Conservation (phyloP, 306 rosid species). For the Quercus robur region DNA sequence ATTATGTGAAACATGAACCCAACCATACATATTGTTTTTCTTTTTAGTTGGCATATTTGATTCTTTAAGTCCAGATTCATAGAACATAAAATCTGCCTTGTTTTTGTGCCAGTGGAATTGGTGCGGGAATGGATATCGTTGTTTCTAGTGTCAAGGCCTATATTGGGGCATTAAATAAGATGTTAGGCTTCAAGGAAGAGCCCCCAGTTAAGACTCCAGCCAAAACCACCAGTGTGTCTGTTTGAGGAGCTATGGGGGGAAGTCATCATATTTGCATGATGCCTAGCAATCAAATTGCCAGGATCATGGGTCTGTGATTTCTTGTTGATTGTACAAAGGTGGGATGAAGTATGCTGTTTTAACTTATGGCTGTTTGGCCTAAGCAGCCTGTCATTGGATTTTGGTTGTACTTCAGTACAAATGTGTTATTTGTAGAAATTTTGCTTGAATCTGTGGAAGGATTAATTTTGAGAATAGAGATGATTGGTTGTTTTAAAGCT, state of each 20-base stretch:
- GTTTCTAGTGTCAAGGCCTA: slow-evolving; percentile 98
- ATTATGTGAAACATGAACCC: no score
- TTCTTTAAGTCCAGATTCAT: not conserved
- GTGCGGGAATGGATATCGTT: slow-evolving; percentile 94
- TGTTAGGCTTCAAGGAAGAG: slow-evolving; percentile 65
- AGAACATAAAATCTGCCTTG: not conserved
- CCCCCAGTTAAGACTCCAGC: slow-evolving; percentile 7
- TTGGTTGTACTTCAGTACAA: not conserved
- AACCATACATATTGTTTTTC: not conserved
- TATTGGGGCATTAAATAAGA: slow-evolving; percentile 78
- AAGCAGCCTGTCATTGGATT: not conserved
- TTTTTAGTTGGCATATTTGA: slow-evolving; percentile 9
- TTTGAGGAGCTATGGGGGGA: slow-evolving; percentile 19
- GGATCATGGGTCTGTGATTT: not conserved
- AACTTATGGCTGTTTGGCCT: not conserved
- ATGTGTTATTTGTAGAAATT: not conserved
- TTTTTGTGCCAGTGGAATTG: slow-evolving; percentile 58
- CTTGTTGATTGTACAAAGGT: not conserved
- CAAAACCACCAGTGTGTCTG: slow-evolving; percentile 30
- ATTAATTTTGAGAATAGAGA: not conserved
- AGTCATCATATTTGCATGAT: not conserved
- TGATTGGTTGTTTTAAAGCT: not conserved
- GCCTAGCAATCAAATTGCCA: not conserved
- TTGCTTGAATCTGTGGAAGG: not conserved
- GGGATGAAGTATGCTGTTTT: not conserved